Evolutionary conservation across 768 basidiomycete genomes (phyloP), one percentile per base, ranked within the genome.

Genomic region (Phylloporus rhodoxanthus): DNA sequence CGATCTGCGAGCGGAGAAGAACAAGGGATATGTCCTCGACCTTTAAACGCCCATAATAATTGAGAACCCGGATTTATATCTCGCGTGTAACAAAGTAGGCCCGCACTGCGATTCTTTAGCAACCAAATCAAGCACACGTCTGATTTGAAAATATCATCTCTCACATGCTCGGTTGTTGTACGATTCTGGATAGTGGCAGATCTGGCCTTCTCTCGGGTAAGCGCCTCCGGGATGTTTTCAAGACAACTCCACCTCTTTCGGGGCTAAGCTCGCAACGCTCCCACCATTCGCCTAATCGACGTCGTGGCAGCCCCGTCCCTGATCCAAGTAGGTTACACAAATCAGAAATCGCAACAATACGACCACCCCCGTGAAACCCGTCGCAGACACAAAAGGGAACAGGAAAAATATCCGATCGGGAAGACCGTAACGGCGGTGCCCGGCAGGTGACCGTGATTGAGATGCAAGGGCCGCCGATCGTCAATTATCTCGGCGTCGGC

Each of bases 41-140:
- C 43, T 44, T n/a, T 55, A 50, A 52, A 51, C 59, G 58, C 52
- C 55, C 55, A 50, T 54, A 42, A 28, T 42, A 15, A 50, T 50
- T 43, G 17, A 45, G 45, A 26, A 29, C 48, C 58, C 57, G 38
- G 67, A 67, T 66, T 68, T 66, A 66, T 66, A 66, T 51, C 53
- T 56, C 53, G 55, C 55, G 55, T 62, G 58, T 41, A 67, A 60
- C 57, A 56, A 60, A 51, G 64, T 58, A 52, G 58, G 55, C 48
- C 58, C 51, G 49, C 54, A 37, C 50, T 44, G 63, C 54, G 50
- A 57, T 53, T 56, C 60, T 53, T 47, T 63, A 47, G 54, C 62
- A 56, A 57, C 68, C 66, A 62, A 68, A 68, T 69, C 58, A 55
- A 68, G 68, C 34, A 57, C 40, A 34, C 51, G 48, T 60, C 62